phyloP scores from a whole-genome alignment of 768 basidiomycete genomes.

The Amyloporia xantha region DNA sequence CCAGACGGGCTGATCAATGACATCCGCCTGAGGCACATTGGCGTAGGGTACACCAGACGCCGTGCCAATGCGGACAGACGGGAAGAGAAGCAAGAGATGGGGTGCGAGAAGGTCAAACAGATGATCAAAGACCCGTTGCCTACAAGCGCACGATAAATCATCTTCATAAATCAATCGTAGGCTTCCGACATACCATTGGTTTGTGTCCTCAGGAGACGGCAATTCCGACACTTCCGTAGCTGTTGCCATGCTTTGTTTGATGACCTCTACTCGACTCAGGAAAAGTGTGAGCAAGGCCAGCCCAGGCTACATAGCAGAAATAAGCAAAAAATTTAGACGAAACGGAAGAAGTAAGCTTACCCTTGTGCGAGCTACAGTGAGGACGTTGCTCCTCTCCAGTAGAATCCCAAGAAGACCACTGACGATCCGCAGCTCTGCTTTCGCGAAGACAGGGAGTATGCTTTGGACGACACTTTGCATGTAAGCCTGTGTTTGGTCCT shows the following conservation, averaged over 20 bases:
- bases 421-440: slow-evolving; percentile 73
- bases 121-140: slow-evolving; percentile 85
- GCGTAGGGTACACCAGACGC: slow-evolving; percentile 28
- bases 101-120: slow-evolving; percentile 77
- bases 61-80: slow-evolving; percentile 68
- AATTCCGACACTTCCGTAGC: slow-evolving; percentile 45
- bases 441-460: slow-evolving; percentile 74
- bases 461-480: slow-evolving; percentile 81
- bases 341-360: slow-evolving; percentile 38
- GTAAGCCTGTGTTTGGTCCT: slow-evolving; percentile 88
- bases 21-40: slow-evolving; percentile 43
- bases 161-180: no score
- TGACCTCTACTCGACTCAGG: slow-evolving; percentile 86
- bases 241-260: slow-evolving; percentile 63
- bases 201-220: slow-evolving; percentile 66
- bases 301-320: slow-evolving; percentile 60
- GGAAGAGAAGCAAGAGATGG: slow-evolving; percentile 78
- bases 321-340: slow-evolving; percentile 1
- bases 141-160: slow-evolving; percentile 27
- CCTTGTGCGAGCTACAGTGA: slow-evolving; percentile 68
- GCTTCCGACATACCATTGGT: slow-evolving; percentile 79
- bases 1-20: slow-evolving; percentile 90
- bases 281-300: slow-evolving; percentile 86
- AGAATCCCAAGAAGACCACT: slow-evolving; percentile 82
- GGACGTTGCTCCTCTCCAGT: slow-evolving; percentile 70